Evolutionary conservation across 2,329 filamentous ascomycete species (phyloP).

Genomic region (Diplodia intermedia): DNA sequence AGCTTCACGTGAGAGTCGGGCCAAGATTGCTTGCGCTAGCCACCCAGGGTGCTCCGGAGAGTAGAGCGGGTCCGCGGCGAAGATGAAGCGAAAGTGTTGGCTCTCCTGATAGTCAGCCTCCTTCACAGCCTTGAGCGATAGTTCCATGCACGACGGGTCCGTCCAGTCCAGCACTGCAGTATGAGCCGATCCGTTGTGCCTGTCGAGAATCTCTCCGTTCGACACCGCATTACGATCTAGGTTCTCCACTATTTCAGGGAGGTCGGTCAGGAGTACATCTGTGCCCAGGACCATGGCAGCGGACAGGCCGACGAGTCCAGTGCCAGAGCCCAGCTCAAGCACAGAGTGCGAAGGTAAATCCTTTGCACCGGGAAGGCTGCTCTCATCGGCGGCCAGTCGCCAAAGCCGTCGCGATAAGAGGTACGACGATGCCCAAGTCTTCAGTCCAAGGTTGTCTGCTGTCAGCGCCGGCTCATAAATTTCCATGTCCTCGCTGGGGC

Average conservation of each 20-base stretch:
- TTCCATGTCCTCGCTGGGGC: slow-evolving; percentile 64
- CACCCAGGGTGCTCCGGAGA: slow-evolving; percentile 80
- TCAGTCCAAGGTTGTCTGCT: slow-evolving; percentile 85
- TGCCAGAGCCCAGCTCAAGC: slow-evolving; percentile 88
- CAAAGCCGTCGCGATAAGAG: slow-evolving; percentile 77
- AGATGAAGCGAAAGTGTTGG: slow-evolving; percentile 63
- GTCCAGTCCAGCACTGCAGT: slow-evolving; percentile 77
- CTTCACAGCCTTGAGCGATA: slow-evolving; percentile 16
- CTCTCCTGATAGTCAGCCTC: slow-evolving; percentile 21
- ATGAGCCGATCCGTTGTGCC: slow-evolving; percentile 63
- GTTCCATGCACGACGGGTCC: slow-evolving; percentile 52
- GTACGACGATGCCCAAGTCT: slow-evolving; percentile 95
- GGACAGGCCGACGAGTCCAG: slow-evolving; percentile 86
- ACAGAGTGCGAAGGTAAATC: slow-evolving; percentile 42
- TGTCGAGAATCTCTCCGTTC: slow-evolving; percentile 66
- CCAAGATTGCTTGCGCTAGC: slow-evolving; percentile 72
- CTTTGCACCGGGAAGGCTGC: slow-evolving; percentile 32
- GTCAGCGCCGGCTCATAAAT: slow-evolving; percentile 88
- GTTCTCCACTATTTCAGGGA: slow-evolving; percentile 84
- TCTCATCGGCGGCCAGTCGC: slow-evolving; percentile 38
- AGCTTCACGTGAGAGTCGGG: slow-evolving; percentile 66
- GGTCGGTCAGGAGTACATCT: slow-evolving; percentile 77
- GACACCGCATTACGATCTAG: slow-evolving; percentile 73
- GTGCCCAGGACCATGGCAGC: slow-evolving; percentile 75
- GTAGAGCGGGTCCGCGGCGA: slow-evolving; percentile 88